These are phyloP conservation scores for Schizonepeta tenuifolia DNA, from an alignment of 257 asterid species.

Conservation along the genomic window DNA sequence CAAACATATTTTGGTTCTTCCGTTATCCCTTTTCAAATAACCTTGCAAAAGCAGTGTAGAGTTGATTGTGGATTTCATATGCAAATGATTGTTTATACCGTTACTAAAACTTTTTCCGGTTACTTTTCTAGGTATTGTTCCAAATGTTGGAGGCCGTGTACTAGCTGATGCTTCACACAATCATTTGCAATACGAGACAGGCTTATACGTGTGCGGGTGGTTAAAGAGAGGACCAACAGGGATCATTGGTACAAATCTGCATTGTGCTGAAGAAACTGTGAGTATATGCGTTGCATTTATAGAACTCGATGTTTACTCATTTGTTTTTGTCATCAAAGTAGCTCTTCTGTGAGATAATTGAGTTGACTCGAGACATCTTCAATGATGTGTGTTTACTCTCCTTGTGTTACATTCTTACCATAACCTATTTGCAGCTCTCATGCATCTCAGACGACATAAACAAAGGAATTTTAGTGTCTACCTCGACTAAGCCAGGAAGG, in stretches of 20 bases:
- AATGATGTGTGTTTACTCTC: background rate
- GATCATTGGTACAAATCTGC: conserved; percentile 76
- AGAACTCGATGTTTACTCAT: conserved; percentile 7
- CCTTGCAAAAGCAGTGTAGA: background rate
- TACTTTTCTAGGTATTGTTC: conserved; percentile 65
- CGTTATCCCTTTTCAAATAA: background rate
- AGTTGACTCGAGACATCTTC: background rate
- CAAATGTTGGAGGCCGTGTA: conserved; percentile 79
- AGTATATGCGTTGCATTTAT: conserved; percentile 28
- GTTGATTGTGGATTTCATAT: conserved; percentile 1
- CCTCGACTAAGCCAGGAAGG: conserved; percentile 65
- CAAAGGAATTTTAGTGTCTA: conserved; percentile 49
- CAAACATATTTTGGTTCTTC: background rate
- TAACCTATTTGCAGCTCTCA: conserved; percentile 55
- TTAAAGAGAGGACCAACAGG: conserved; percentile 95
- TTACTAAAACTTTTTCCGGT: conserved; percentile 7
- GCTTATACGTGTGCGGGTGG: conserved; percentile 92
- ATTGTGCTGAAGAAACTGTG: conserved; percentile 91
- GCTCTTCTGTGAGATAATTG: background rate
- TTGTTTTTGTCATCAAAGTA: conserved; percentile 5
- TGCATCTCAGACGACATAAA: conserved; percentile 70
- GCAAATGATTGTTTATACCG: background rate
- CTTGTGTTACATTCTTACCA: background rate
- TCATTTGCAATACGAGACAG: conserved; percentile 50
- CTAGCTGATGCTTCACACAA: conserved; percentile 45